Base-by-base conservation (phyloP, 495 filamentous ascomycete genomes). In the Friedmanniomyces endolithicus region DNA sequence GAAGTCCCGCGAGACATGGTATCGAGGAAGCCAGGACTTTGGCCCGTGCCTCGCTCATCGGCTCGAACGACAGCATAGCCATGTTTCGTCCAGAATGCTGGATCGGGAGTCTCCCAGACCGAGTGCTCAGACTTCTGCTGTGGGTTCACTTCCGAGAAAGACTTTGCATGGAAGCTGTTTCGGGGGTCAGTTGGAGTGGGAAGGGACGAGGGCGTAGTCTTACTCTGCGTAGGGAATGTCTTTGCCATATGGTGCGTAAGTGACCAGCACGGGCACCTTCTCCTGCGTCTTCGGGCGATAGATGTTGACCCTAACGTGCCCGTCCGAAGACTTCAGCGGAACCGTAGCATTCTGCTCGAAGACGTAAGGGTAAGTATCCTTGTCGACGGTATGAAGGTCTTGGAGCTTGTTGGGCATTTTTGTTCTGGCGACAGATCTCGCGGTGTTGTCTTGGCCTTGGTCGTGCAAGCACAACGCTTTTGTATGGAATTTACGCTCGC, bases 201-300 rank as follows among this genome's bases (percentile, higher is more conserved):
- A 2, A 31, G 29, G 9, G 11, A 19, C 9, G 47, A 2, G 27
- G 16, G 2, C 8, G 12, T 23, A 3, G 20, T 29, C 50, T 23
- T 50, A 54, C 50, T 53, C 50, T 35, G 47, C 25, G 62, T 78
- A 80, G 31, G 66, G 70, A 11, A 77, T 74, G 62, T 84, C 80
- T 58, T 86, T 84, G 11, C 81, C 82, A 58, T 86, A 86, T 1
- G 82, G 81, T 0, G 77, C 77, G 59, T 78, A 79, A 6, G 78
- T 80, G 2, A 77, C 70, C 0, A 81, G 61, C 0, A 78, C 77
- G 1, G 78, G 77, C 40, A 64, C 65, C 48, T 63, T 70, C 37
- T 62, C 53, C 9, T 48, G 52, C 12, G 52, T 46, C 37, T 65
- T 68, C 25, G 64, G 69, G 0, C 64, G 60, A 48, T 66, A 70